Evolutionary conservation across 768 basidiomycete species (phyloP), one percentile per base, ranked within the genome.

Genomic region (Russula virescens): DNA sequence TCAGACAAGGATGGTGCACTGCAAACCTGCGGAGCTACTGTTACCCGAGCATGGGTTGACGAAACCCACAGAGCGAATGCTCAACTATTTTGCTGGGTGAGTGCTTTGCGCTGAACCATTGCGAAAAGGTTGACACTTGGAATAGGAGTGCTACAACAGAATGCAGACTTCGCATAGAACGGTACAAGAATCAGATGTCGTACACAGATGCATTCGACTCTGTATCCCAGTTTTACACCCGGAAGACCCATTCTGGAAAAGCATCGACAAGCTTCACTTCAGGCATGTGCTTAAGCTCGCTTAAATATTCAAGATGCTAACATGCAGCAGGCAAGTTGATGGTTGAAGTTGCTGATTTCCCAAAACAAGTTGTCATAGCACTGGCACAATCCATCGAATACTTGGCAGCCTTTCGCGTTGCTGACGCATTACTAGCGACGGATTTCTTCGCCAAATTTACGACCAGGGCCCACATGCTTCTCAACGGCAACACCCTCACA

Each of bases 1-100:
- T 58, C 68, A 97, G 89, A 98, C 95, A 0, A 79, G 96, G 48
- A 79, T 99, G 64, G 84, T 88, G 2, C 94, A 99, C 71, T 82
- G 86, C 23, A 83, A 83, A 65, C 96, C 96, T 5, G 79, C 86
- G 1, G 96, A 98, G 68, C 73, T 98, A 2, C 77, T 97, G 1
- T 71, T 94, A 13, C 85, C 86, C 7, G 72, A 77, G 55, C 68
- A 74, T 8, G 82, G 79, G 3, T 70, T 96, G 31, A 89, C 85
- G 55, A 80, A 80, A 43, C 75, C 83, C 25, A 94, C 91, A 0
- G 83, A 84, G 64, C 91, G 89, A 68, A 84, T 96, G 75, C 73
- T 98, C 28, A 73, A 74, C 0, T 82, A 92, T 70, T 87, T 89
- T 67, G 75, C 82, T n/a, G 79, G 79, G 92, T 91, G 58, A 60